Base-by-base conservation (phyloP, 2,329 filamentous ascomycete genomes). In the Pseudocercospora pini-densiflorae region DNA sequence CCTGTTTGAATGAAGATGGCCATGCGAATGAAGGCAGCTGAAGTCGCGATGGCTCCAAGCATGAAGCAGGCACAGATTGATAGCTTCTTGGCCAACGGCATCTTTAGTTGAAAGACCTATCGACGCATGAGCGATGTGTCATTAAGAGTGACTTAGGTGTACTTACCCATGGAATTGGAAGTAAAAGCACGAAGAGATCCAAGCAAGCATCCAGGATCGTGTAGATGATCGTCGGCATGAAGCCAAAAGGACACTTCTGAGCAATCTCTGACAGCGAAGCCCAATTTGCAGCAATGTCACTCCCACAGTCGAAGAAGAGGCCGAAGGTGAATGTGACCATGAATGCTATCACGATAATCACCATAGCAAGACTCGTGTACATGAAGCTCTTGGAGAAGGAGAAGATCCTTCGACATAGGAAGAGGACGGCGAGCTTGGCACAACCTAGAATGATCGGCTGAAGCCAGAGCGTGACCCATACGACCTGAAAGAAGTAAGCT, bases 11-110 rank as follows among this genome's bases (percentile, higher is more conserved):
- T 68, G 45, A 68, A 65, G 4, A 68, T 64, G 4, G 62, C 54
- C 65, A 68, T 68, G 19, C 65, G 58, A 14, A 68, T 59, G 31
- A 68, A 68, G n/a, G 65, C 65, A 24, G 65, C 65, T 23, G 65
- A 63, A 19, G 65, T 68, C 9, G 65, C 65, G 12, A 29, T 62
- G 31, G 6, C 19, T 40, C 57, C 57, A 8, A 68, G 63, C 31
- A 68, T 31, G 54, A 68, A 68, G 47, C 65, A 68, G 31, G 62
- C 63, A 27, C 43, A 51, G 27, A 68, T 64, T 3, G 65, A 68
- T 36, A 68, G 29, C 54, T 68, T 65, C 27, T 68, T 68, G 1
- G 59, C 36, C 21, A 64, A 16, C 14, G 62, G 61, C 45, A 68
- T 23, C 27, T 68, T 65, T 12, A 68, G 65, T 10, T 65, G 59